phyloP scores from a whole-genome alignment of 2,329 filamentous ascomycete species.

The Gnomoniopsis sp. region DNA sequence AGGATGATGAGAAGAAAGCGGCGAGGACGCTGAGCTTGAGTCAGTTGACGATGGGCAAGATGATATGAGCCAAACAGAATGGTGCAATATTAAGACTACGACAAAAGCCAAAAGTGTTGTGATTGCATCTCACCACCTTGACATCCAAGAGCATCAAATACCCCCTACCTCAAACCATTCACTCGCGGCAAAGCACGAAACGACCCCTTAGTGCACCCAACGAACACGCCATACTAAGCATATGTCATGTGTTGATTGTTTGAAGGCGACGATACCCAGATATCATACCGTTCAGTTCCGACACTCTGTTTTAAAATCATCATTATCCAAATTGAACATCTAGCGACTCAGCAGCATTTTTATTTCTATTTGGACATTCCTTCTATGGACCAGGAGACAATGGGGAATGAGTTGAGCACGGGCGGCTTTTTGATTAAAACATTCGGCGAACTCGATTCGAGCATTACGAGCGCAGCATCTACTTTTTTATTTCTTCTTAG shows the following conservation, averaged over 20 bases:
- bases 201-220: background rate
- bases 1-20: conserved; percentile 44
- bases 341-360: background rate
- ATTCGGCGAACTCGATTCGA: background rate
- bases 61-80: conserved; percentile 16
- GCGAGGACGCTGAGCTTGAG: conserved; percentile 63
- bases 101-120: background rate
- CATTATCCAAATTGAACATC: background rate
- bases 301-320: background rate
- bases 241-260: background rate
- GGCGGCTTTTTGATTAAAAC: background rate
- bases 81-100: conserved; percentile 22
- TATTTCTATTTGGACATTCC: background rate
- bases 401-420: background rate
- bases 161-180: background rate
- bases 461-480: background rate
- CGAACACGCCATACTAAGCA: background rate
- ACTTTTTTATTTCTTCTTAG: background rate
- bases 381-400: background rate
- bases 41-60: conserved; percentile 50
- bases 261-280: conserved; percentile 6
- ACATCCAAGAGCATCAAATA: background rate
- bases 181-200: background rate
- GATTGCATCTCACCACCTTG: background rate
- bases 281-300: background rate